phyloP scores from a whole-genome alignment of 108 stramenopile genomes.

The Nitzschia palea region DNA sequence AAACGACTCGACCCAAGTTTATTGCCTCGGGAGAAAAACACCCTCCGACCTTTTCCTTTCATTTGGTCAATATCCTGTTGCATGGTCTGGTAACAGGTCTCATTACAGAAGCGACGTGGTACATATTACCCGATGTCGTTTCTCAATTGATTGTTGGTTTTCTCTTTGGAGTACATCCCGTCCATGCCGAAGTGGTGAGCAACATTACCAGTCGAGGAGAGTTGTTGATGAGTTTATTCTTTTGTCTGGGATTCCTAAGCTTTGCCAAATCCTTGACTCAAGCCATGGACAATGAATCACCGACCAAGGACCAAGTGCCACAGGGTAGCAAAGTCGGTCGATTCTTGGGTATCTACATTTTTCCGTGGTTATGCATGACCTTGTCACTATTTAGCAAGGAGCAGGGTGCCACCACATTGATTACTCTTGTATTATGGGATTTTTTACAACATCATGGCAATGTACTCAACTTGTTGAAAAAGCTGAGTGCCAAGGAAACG shows the following conservation, averaged over 20 bases:
- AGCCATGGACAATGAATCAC: background rate
- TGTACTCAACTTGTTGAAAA: slow-evolving; percentile 13
- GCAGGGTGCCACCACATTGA: slow-evolving; percentile 55
- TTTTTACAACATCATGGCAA: slow-evolving; percentile 46
- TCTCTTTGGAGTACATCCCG: slow-evolving; percentile 55
- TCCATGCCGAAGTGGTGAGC: slow-evolving; percentile 59
- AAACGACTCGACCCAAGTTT: slow-evolving; percentile 1
- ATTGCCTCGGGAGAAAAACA: slow-evolving; percentile 1
- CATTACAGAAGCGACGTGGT: slow-evolving; percentile 39
- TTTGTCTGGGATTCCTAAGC: slow-evolving; percentile 42
- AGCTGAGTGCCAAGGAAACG: slow-evolving; percentile 5
- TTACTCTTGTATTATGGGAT: slow-evolving; percentile 45
- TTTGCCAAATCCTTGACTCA: slow-evolving; percentile 23
- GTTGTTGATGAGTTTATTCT: slow-evolving; percentile 52
- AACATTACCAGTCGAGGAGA: slow-evolving; percentile 66
- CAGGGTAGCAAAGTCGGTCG: background rate
- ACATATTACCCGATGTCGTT: slow-evolving; percentile 24
- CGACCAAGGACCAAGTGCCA: background rate
- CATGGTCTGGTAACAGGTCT: slow-evolving; percentile 50
- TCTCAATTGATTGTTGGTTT: slow-evolving; percentile 43
- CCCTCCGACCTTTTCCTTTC: slow-evolving; percentile 32
- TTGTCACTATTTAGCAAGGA: slow-evolving; percentile 53
- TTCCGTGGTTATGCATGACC: slow-evolving; percentile 55
- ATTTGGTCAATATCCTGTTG: slow-evolving; percentile 47
- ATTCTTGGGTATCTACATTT: slow-evolving; percentile 36